A percentile compares a stretch with the other conserved stretches of the same genome.
phyloP scores from a whole-genome alignment of 768 basidiomycete species.

The Hygrophoropsis aurantiaca region DNA sequence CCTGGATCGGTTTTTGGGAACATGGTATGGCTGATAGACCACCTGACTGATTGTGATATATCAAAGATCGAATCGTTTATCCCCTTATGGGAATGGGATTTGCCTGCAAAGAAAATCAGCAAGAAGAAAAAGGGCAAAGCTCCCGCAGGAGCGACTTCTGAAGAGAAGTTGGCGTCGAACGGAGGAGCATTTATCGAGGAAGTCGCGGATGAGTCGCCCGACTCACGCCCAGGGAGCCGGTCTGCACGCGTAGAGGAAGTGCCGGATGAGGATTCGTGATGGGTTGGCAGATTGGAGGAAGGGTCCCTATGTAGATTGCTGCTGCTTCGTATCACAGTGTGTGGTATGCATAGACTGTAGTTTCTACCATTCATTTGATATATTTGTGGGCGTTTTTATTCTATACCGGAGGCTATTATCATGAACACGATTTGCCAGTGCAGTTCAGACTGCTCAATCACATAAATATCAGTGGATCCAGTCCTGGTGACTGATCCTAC shows the following conservation, averaged over 20 bases:
- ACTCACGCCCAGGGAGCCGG: constrained; percentile 33
- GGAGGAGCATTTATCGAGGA: constrained; percentile 41
- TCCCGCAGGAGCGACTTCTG: constrained; percentile 24
- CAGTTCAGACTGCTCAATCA: too few relatives aligned
- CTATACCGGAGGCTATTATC: too few relatives aligned
- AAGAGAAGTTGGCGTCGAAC: constrained; percentile 40
- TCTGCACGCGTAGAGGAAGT: constrained; percentile 46
- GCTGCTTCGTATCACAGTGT: too few relatives aligned
- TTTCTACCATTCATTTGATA: too few relatives aligned
- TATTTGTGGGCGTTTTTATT: too few relatives aligned
- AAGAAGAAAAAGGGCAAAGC: constrained; percentile 63
- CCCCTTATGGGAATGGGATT: constrained; percentile 95
- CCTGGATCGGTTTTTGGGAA: not conserved
- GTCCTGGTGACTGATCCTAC: too few relatives aligned
- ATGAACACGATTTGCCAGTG: too few relatives aligned
- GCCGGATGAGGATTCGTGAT: constrained; percentile 38
- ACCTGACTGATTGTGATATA: not conserved
- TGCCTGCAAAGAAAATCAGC: constrained; percentile 66
- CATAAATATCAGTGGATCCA: too few relatives aligned
- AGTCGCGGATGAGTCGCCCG: constrained; percentile 31
- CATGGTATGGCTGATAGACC: not conserved
- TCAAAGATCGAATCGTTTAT: constrained; percentile 98
- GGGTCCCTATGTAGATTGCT: too few relatives aligned
- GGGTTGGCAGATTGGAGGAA: too few relatives aligned
- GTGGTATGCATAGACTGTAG: too few relatives aligned